Conservation (phyloP, 331 rosid genomes). For the Quercus tomentella region DNA sequence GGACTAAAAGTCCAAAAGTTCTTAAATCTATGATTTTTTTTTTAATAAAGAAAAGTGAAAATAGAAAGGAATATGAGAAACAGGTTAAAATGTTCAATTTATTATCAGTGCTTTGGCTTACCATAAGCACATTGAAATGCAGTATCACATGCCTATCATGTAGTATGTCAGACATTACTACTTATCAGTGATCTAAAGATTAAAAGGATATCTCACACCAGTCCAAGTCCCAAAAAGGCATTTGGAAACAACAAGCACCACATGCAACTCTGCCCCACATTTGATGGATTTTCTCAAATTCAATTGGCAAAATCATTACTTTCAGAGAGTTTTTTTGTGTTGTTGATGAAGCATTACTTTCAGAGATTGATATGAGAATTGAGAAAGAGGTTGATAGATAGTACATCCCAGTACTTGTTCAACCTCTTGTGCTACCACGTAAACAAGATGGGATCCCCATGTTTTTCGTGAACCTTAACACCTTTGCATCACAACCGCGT, state of each 20-base stretch:
- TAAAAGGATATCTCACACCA: too few relatives aligned
- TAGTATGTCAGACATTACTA: too few relatives aligned
- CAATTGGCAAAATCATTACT: neutral
- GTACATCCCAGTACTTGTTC: neutral
- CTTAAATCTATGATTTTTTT: too few relatives aligned
- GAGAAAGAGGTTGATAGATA: neutral
- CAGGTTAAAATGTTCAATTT: too few relatives aligned
- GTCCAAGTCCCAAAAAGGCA: neutral
- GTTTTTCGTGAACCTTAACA: slow-evolving; percentile 19
- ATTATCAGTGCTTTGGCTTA: too few relatives aligned
- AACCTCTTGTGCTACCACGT: slow-evolving; percentile 22
- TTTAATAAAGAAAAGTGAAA: too few relatives aligned
- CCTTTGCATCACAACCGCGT: slow-evolving; percentile 5
- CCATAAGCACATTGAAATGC: too few relatives aligned
- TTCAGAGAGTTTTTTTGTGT: neutral
- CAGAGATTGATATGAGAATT: neutral
- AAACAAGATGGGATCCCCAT: slow-evolving; percentile 16
- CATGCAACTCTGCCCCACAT: neutral
- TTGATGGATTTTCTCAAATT: neutral
- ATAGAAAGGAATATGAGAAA: too few relatives aligned
- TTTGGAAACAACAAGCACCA: neutral
- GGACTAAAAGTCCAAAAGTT: too few relatives aligned
- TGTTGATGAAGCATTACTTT: neutral
- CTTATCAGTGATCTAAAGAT: too few relatives aligned
- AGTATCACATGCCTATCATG: too few relatives aligned